These are phyloP conservation scores for Triangularia verruculosa DNA, from an alignment of 2,329 filamentous ascomycete genomes.

Conservation along the genomic window DNA sequence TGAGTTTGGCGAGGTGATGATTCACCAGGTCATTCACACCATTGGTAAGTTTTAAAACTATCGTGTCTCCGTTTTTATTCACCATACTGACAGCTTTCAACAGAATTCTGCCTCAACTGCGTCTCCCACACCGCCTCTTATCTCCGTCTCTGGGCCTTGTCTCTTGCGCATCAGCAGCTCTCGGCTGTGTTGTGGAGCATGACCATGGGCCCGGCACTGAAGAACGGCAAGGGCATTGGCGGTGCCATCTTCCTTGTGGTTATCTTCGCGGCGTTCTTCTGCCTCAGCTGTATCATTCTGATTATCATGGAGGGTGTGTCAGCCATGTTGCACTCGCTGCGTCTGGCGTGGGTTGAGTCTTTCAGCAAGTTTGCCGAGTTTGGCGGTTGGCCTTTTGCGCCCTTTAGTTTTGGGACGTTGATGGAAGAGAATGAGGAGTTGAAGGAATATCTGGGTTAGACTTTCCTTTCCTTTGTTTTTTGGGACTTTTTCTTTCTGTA, in stretches of 20 bases:
- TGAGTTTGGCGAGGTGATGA: constrained; percentile 96
- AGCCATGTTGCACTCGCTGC: constrained; percentile 74
- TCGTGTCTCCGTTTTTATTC: neutral
- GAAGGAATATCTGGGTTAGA: constrained; percentile 52
- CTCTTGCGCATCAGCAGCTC: constrained; percentile 94
- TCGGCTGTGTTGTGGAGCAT: constrained; percentile 95
- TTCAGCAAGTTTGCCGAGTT: constrained; percentile 98
- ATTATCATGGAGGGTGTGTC: constrained; percentile 96
- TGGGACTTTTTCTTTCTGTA: neutral
- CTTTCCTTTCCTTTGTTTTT: neutral
- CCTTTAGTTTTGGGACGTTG: constrained; percentile 81
- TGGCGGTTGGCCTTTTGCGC: constrained; percentile 79
- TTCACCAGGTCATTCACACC: constrained; percentile 98
- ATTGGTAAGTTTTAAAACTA: constrained; percentile 70
- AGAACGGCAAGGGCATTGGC: constrained; percentile 51
- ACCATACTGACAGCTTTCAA: constrained; percentile 30
- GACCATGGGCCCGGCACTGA: constrained; percentile 80
- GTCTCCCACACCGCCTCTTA: constrained; percentile 99
- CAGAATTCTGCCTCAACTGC: constrained; percentile 98
- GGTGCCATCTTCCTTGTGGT: constrained; percentile 80
- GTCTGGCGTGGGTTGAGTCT: constrained; percentile 94
- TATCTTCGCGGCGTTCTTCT: constrained; percentile 87
- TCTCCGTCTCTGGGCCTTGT: constrained; percentile 95
- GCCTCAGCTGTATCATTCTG: constrained; percentile 65
- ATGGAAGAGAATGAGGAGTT: constrained; percentile 76